Base-by-base conservation (phyloP, 768 basidiomycete species). In the Cyclocybe aegerita region DNA sequence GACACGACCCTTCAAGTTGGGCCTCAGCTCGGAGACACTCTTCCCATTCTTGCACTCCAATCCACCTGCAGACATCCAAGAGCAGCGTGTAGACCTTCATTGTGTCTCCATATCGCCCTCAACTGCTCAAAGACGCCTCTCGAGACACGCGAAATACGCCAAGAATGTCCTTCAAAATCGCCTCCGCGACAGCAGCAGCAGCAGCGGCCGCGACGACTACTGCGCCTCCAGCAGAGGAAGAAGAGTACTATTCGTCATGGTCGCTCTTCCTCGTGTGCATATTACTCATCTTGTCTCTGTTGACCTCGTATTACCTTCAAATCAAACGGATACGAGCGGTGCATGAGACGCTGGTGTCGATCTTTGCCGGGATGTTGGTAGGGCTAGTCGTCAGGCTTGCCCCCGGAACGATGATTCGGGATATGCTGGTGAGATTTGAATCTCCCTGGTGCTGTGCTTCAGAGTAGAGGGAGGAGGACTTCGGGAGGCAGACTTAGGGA, bases 261-360 rank as follows among this genome's bases (percentile, higher is more conserved):
- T 92, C 90, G n/a, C 81, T 94, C 15, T 91, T 93, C 68, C 86
- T 94, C 46, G 92, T 93, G 59, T 92, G 92, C 74, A 69, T 92
- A 54, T 85, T 99, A 32, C 87, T 99, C 53, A 89, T 98, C 48
- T 76, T 97, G 55, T 97, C 96, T 7, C 81, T 99, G 50, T 92
- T 88, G 82, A 97, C 93, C 15, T 94, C 92, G 23, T 99, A 99
- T 74, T 98, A 98, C 64, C 84, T 99, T 4, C 95, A 98, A 77
- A 92, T 98, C 63, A 93, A 95, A 67, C 81, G 89, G 43, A 99
- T 99, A 72, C 84, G 94, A 49, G 89, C 92, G 12, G 82, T 99
- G 9, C 94, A 99, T 61, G 97, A 99, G 71, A 99, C 97, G 0
- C 76, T 98, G 30, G 90, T 99, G 14, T 90, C 95, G 15, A 93